Evolutionary conservation across 1,139 yeast species (phyloP).

Genomic region (Pneumocystis canis): DNA sequence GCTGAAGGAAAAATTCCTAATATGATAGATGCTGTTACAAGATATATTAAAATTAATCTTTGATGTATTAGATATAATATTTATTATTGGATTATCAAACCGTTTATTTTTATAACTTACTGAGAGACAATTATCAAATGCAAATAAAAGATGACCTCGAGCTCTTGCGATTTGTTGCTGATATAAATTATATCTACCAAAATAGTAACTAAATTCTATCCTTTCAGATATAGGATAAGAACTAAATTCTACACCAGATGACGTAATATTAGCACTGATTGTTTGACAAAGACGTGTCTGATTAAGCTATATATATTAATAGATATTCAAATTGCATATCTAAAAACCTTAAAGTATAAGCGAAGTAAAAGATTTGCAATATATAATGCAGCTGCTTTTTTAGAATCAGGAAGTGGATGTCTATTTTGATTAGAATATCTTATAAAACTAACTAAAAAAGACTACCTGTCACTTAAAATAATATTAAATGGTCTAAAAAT

Average conservation of each 20-base stretch:
- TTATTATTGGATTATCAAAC: background rate
- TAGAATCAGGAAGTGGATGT: constrained; percentile 1
- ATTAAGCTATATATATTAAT: constrained; percentile 2
- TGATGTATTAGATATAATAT: constrained; percentile 21
- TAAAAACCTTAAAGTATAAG: constrained; percentile 9
- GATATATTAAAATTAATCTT: constrained; percentile 33
- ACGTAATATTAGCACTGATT: constrained; percentile 9
- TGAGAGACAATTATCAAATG: constrained; percentile 35
- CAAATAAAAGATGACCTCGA: constrained; percentile 48
- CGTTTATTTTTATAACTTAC: constrained; percentile 11
- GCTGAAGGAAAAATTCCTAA: constrained; percentile 25
- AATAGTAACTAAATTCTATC: constrained; percentile 50
- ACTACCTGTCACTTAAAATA: background rate
- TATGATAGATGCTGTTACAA: constrained; percentile 37
- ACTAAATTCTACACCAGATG: constrained; percentile 24
- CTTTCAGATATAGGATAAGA: constrained; percentile 38
- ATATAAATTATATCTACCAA: constrained; percentile 51
- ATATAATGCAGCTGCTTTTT: constrained; percentile 4
- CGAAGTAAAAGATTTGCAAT: constrained; percentile 11
- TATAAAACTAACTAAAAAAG: background rate
- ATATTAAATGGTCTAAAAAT: background rate
- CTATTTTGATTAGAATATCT: background rate
- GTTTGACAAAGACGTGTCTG: constrained; percentile 12
- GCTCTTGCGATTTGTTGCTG: constrained; percentile 40
- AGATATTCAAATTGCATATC: background rate